These are phyloP conservation scores for Cyclaneusma minus DNA, from an alignment of 2,329 filamentous ascomycete genomes.

Conservation along the genomic window DNA sequence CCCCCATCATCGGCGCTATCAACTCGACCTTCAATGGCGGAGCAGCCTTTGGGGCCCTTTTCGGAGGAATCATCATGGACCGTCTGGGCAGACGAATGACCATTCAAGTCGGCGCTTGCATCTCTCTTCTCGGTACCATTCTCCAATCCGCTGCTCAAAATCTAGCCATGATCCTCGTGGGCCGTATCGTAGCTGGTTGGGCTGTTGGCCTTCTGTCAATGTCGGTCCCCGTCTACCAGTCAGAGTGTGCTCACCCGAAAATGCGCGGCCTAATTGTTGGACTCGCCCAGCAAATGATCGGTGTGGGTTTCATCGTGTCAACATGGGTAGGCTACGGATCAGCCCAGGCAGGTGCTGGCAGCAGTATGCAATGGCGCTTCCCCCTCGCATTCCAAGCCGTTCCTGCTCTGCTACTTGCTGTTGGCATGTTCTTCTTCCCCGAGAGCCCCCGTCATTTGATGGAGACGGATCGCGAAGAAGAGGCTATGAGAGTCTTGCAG, in stretches of 20 bases:
- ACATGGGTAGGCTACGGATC: constrained; percentile 12
- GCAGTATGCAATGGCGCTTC: constrained; percentile 10
- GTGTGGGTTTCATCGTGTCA: constrained; percentile 39
- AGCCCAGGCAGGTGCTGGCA: constrained; percentile 4
- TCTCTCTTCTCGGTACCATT: constrained; percentile 43
- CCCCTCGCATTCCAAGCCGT: constrained; percentile 39
- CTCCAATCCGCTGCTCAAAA: constrained; percentile 39
- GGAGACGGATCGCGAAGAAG: constrained; percentile 27
- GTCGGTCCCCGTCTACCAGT: constrained; percentile 48
- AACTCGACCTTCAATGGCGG: constrained; percentile 52
- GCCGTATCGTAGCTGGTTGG: constrained; percentile 34
- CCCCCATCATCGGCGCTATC: constrained; percentile 30
- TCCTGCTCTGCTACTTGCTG: constrained; percentile 30
- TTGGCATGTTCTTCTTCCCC: constrained; percentile 44
- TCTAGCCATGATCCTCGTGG: constrained; percentile 37
- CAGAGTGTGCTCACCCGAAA: constrained; percentile 42
- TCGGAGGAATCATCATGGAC: constrained; percentile 36
- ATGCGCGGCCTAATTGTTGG: constrained; percentile 45
- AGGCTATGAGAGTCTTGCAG: constrained; percentile 30
- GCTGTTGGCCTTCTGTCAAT: constrained; percentile 41
- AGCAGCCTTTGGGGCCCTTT: constrained; percentile 25
- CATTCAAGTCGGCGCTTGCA: constrained; percentile 36
- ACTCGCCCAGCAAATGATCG: constrained; percentile 48
- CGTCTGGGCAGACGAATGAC: constrained; percentile 39
- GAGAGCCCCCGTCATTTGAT: constrained; percentile 43